Percentiles rank a stretch among this genome's conserved stretches.
phyloP scores from a whole-genome alignment of 1,284 basidiomycete species.

The Fomitiporia mediterranea region DNA sequence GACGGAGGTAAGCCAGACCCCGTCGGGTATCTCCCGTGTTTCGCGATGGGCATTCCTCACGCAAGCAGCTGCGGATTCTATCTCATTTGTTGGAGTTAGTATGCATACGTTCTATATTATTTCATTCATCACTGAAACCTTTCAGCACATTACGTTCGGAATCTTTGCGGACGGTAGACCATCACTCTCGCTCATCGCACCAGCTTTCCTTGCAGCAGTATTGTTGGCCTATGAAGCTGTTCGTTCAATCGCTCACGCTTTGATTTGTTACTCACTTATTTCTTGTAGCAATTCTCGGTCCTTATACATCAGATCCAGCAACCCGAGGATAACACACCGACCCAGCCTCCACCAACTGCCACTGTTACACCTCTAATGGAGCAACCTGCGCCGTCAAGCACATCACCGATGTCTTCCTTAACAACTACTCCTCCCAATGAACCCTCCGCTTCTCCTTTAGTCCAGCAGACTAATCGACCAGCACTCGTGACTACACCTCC shows the following conservation, averaged over 20 bases:
- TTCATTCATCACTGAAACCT: neutral
- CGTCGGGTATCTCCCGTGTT: slow-evolving; percentile 70
- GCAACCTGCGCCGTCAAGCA: slow-evolving; percentile 21
- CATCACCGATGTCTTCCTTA: slow-evolving; percentile 10
- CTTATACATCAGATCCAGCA: slow-evolving; percentile 78
- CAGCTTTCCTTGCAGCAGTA: slow-evolving; percentile 73
- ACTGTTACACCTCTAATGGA: slow-evolving; percentile 20
- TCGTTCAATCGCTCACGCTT: slow-evolving; percentile 27
- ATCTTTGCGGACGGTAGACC: slow-evolving; percentile 76
- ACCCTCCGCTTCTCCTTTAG: too few relatives aligned
- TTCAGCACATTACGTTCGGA: slow-evolving; percentile 73
- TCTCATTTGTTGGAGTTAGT: slow-evolving; percentile 69
- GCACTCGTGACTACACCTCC: slow-evolving; percentile 36
- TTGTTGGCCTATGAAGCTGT: slow-evolving; percentile 73
- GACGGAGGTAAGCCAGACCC: slow-evolving; percentile 70
- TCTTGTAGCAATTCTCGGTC: slow-evolving; percentile 71
- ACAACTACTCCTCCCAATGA: too few relatives aligned
- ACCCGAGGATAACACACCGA: slow-evolving; percentile 54
- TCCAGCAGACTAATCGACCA: neutral
- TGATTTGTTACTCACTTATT: neutral
- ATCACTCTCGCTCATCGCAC: slow-evolving; percentile 73
- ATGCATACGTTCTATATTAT: neutral
- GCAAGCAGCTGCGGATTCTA: slow-evolving; percentile 73
- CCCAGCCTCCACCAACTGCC: slow-evolving; percentile 23
- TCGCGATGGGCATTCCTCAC: slow-evolving; percentile 78